phyloP scores from a whole-genome alignment of 73 alveolate species.

The Tetrahymena thermophila region DNA sequence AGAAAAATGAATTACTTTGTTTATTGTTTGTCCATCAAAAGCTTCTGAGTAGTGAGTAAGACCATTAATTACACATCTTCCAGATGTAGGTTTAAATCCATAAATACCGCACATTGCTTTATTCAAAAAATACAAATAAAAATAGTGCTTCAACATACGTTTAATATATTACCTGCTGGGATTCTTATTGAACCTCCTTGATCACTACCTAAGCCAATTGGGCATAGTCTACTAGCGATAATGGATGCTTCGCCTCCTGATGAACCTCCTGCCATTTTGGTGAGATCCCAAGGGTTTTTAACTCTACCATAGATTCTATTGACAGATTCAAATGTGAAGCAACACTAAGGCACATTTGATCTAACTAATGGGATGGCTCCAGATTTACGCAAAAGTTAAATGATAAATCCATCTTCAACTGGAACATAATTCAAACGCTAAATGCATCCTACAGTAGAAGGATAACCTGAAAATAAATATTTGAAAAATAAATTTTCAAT shows the following conservation, averaged over 20 bases:
- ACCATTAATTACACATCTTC: neutral
- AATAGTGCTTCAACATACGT: neutral
- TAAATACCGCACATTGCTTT: neutral
- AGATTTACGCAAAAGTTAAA: constrained; percentile 13
- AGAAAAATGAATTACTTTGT: neutral
- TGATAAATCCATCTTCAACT: constrained; percentile 13
- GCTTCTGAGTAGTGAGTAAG: neutral
- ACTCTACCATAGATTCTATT: constrained; percentile 58
- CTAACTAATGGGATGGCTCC: constrained; percentile 61
- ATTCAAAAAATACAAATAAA: neutral
- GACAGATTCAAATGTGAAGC: constrained; percentile 31
- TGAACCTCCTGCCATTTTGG: constrained; percentile 69
- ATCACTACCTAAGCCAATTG: constrained; percentile 69
- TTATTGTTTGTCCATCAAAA: neutral
- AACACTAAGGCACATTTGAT: constrained; percentile 50
- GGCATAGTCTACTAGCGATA: constrained; percentile 53
- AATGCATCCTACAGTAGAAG: neutral
- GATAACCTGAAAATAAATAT: neutral
- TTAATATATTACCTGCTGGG: constrained; percentile 35
- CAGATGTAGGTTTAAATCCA: neutral
- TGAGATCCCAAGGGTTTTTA: constrained; percentile 54
- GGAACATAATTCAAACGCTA: constrained; percentile 33
- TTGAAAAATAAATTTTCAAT: neutral
- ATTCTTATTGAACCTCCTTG: constrained; percentile 71
- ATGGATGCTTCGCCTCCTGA: constrained; percentile 84